phyloP scores from a whole-genome alignment of 2,329 filamentous ascomycete genomes.

The Paecilomyces niveus region DNA sequence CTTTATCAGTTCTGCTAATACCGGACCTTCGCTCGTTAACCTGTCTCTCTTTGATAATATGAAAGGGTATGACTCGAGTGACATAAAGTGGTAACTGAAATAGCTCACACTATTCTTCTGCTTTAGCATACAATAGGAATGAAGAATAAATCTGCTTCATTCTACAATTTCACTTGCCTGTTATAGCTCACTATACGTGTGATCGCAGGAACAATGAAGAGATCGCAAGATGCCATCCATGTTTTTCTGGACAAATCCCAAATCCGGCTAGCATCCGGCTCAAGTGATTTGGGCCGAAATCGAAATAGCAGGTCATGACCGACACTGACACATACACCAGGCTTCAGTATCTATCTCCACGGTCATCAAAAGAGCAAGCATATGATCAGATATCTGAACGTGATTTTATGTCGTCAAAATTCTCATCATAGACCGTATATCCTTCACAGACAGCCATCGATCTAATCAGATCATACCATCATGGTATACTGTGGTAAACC shows the following conservation, averaged over 20 bases:
- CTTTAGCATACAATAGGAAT: too few relatives aligned
- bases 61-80: too few relatives aligned
- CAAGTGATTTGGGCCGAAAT: not conserved
- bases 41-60: not conserved
- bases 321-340: not conserved
- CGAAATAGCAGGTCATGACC: not conserved
- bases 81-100: too few relatives aligned
- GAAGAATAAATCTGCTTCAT: too few relatives aligned
- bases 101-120: too few relatives aligned
- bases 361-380: not conserved
- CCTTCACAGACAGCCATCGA: not conserved
- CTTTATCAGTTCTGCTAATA: not conserved
- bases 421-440: not conserved
- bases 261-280: not conserved
- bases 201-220: too few relatives aligned
- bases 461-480: not conserved
- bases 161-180: too few relatives aligned
- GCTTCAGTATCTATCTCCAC: not conserved
- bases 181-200: too few relatives aligned
- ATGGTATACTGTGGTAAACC: conserved; percentile 27
- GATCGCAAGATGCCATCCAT: too few relatives aligned
- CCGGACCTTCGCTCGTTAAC: not conserved
- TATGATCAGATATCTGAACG: not conserved
- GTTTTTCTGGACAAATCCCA: too few relatives aligned
- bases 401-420: not conserved